phyloP scores from a whole-genome alignment of 2,329 filamentous ascomycete species.

The Calonectria montana region DNA sequence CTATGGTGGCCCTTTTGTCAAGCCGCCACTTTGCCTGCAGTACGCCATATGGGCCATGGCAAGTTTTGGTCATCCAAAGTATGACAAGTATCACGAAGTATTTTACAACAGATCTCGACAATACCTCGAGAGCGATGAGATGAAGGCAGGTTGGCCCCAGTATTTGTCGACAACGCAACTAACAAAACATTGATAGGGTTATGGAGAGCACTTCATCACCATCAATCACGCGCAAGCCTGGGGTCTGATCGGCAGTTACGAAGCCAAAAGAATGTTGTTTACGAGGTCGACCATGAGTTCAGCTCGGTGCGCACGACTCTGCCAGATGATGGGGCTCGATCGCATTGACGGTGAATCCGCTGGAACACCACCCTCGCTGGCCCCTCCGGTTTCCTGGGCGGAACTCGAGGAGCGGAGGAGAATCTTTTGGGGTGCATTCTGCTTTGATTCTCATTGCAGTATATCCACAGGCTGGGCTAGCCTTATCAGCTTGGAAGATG shows the following conservation, averaged over 20 bases:
- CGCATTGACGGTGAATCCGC: constrained; percentile 74
- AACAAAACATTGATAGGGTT: constrained; percentile 58
- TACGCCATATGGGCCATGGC: constrained; percentile 92
- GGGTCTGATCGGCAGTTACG: constrained; percentile 79
- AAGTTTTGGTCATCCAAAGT: constrained; percentile 77
- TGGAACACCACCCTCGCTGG: constrained; percentile 79
- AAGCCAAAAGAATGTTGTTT: constrained; percentile 88
- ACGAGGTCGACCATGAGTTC: constrained; percentile 87
- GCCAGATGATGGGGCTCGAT: constrained; percentile 88
- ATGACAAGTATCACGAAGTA: constrained; percentile 76
- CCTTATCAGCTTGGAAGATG: constrained; percentile 79
- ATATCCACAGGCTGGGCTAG: constrained; percentile 94
- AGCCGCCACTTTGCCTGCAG: constrained; percentile 84
- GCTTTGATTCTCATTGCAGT: constrained; percentile 84
- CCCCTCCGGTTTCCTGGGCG: constrained; percentile 81
- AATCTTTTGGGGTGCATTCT: constrained; percentile 88
- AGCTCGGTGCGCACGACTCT: constrained; percentile 76
- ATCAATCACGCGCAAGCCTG: constrained; percentile 85
- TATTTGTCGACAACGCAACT: neutral
- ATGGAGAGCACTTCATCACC: constrained; percentile 83
- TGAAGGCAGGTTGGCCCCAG: constrained; percentile 65
- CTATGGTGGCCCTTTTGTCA: constrained; percentile 76
- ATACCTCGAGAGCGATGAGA: constrained; percentile 85
- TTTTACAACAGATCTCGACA: constrained; percentile 87
- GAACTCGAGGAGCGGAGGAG: constrained; percentile 82